Percentiles rank a stretch among this genome's conserved stretches.
Conservation (phyloP, 2,329 filamentous ascomycete genomes). For the Lecanosticta acicola region DNA sequence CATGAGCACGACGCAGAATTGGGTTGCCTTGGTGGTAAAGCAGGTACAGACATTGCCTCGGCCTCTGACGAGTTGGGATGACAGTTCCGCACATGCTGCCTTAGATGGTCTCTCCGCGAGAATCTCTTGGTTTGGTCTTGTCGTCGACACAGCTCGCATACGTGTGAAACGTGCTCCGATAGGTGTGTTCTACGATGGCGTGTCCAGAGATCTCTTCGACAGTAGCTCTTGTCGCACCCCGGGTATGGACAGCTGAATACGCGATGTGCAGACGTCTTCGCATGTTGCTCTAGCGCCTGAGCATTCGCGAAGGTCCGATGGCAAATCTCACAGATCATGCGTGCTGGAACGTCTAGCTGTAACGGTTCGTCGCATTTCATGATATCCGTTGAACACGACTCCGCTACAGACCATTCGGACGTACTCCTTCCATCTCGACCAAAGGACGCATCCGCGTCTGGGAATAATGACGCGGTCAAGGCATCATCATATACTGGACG, state of each 20-base stretch:
- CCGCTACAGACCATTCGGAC: no score
- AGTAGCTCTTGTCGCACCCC: constrained; percentile 10
- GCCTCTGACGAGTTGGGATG: neutral
- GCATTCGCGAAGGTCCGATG: neutral
- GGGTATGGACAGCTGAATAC: constrained; percentile 5
- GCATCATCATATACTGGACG: no score
- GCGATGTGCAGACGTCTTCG: constrained; percentile 8
- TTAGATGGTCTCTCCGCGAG: constrained; percentile 15
- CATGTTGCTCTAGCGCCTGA: constrained; percentile 13
- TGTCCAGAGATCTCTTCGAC: constrained; percentile 8
- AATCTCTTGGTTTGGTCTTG: constrained; percentile 5
- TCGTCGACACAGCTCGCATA: constrained; percentile 3
- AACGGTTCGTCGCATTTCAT: no score
- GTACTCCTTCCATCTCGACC: no score
- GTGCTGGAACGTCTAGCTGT: no score
- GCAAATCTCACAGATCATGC: constrained; percentile 1
- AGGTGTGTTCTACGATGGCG: constrained; percentile 7
- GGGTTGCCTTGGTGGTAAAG: neutral
- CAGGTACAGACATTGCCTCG: neutral
- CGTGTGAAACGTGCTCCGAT: neutral
- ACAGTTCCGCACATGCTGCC: constrained; percentile 8
- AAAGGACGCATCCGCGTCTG: no score
- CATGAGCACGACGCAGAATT: neutral
- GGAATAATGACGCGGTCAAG: no score
- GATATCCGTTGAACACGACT: no score